These are phyloP conservation scores for Eimeria praecox DNA, from an alignment of 169 alveolate genomes.

Conservation along the genomic window DNA sequence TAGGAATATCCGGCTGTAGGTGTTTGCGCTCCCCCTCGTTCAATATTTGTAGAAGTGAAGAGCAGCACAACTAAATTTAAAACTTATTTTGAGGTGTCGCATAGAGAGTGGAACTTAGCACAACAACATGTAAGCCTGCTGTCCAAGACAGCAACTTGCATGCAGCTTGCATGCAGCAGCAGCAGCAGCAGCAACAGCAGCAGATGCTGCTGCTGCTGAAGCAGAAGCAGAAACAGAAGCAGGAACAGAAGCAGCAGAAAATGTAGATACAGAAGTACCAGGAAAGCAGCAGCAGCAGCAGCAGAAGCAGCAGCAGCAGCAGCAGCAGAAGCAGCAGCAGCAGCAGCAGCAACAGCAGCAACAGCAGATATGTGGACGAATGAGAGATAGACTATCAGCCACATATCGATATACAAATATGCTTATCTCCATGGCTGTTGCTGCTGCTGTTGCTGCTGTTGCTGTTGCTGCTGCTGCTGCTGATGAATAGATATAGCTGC, in stretches of 20 bases:
- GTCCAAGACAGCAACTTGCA: not conserved
- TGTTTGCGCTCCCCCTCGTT: constrained; percentile 28
- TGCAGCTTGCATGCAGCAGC: not conserved
- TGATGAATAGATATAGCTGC: not conserved
- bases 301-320: not conserved
- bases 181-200: not conserved
- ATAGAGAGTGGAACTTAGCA: constrained; percentile 81
- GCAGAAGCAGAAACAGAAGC: not conserved
- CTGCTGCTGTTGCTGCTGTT: not conserved
- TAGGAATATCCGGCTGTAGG: constrained; percentile 71
- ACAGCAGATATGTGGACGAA: not conserved
- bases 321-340: not conserved
- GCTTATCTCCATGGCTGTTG: no score
- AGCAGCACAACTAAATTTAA: constrained; percentile 42
- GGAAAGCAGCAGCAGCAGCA: not conserved
- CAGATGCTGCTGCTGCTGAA: not conserved
- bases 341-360: not conserved
- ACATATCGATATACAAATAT: not conserved
- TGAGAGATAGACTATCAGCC: not conserved
- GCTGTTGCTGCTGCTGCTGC: not conserved
- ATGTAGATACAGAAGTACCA: not conserved
- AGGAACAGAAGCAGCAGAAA: not conserved
- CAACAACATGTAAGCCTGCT: constrained; percentile 66
- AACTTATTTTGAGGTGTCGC: constrained; percentile 76
- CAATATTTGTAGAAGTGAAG: constrained; percentile 80